Evolutionary conservation across 2,329 filamentous ascomycete genomes (phyloP).

Genomic region (Pseudohalonectria lignicola): DNA sequence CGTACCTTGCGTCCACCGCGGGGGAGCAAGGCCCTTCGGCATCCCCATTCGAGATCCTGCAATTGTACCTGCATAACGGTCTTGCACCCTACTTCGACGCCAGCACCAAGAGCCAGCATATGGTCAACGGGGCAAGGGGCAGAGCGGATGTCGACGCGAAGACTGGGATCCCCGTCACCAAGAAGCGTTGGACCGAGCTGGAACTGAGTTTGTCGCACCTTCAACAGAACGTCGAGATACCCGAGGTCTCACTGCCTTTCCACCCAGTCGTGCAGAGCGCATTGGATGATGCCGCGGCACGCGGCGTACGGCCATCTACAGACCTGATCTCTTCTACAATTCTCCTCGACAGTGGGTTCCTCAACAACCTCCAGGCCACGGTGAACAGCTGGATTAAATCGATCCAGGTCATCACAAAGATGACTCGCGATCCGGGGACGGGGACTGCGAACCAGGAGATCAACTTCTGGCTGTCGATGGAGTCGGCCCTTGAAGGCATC

Average conservation of each 20-base stretch:
- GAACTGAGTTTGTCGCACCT: constrained; percentile 83
- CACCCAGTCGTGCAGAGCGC: constrained; percentile 82
- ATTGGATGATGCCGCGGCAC: constrained; percentile 63
- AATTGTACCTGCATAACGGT: constrained; percentile 83
- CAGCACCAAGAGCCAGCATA: constrained; percentile 74
- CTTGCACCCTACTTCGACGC: constrained; percentile 96
- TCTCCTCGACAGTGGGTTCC: constrained; percentile 81
- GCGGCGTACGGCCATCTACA: constrained; percentile 57
- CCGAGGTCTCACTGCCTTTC: constrained; percentile 76
- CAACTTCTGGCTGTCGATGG: constrained; percentile 98
- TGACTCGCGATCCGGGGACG: constrained; percentile 69
- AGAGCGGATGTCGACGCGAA: constrained; percentile 81
- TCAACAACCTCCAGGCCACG: constrained; percentile 85
- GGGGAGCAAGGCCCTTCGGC: constrained; percentile 61
- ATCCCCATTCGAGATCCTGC: constrained; percentile 85
- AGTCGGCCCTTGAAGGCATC: constrained; percentile 83
- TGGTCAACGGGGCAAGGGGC: constrained; percentile 52
- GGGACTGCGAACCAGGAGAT: constrained; percentile 91
- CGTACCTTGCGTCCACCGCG: constrained; percentile 52
- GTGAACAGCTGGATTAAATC: constrained; percentile 99
- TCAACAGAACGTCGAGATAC: constrained; percentile 97
- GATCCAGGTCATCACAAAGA: constrained; percentile 91
- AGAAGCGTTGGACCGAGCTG: constrained; percentile 92
- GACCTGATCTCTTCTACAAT: constrained; percentile 67
- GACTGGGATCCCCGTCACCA: constrained; percentile 91